Evolutionary conservation across 768 basidiomycete species (phyloP), one percentile per base, ranked within the genome.

Genomic region (Leucocoprinus birnbaumii): DNA sequence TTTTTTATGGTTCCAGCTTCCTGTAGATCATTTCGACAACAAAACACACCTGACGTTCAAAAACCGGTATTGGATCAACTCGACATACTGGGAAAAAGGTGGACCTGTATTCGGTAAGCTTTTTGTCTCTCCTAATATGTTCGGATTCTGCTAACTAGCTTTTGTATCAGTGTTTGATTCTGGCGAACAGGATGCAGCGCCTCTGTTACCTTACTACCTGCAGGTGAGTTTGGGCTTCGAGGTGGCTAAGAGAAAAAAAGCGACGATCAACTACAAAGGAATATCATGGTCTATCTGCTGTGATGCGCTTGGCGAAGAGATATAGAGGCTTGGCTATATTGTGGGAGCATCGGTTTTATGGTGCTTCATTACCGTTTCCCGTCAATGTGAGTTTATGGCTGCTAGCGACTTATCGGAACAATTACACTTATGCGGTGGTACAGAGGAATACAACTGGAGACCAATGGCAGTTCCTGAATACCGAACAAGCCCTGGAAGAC

Each of bases 321-420:
- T 78, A 76, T 61, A 69, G 71, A 3, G 79, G 79, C 2, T 42
- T 79, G 8, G 78, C 77, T 0, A 73, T 79, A 31, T 62, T 80
- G 4, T 80, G 78, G 79, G 79, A 80, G 55, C 79, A 80, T 59
- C 68, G 79, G 4, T 79, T 66, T 56, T 80, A 80, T 58, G 79
- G 79, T 11, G 71, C 69, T 31, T 79, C 77, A 1, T 65, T 72
- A 6, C 77, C 79, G 0, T 80, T 80, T 56, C 73, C 73, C 1
- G 72, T 79, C 9, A 77, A 77, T 59, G 77, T 79, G 47, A 53
- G 67, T 44, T 2, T 16, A 2, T 48, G 34, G 21, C 35, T 19
- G 26, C 25, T 24, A 45, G 19, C 19, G 19, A 31, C 3, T 10
- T 2, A 8, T 24, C 5, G 11, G 11, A 7, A 26, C 31, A 31